Base-by-base conservation (phyloP, 2,329 filamentous ascomycete species). In the Zymoseptoria ardabiliae region DNA sequence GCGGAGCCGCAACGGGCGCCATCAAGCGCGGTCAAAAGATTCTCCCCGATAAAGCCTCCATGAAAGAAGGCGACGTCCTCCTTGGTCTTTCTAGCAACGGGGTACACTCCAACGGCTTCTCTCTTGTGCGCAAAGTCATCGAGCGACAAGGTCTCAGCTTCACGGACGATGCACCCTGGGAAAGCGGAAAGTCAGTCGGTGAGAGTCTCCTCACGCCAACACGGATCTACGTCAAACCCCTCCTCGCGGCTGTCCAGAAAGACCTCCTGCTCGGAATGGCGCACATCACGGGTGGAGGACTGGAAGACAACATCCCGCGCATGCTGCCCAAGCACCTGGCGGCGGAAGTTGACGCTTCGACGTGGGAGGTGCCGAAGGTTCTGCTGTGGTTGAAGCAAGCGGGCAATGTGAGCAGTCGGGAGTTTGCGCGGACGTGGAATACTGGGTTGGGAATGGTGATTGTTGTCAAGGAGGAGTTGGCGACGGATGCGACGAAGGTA, bases 81-180 rank as follows among this genome's bases (percentile, higher is more conserved):
- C 80, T 99, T 4, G 94, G 91, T 21, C 81, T 99, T 10, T 87
- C 84, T 10, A 97, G 91, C 22, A 89, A 85, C 59, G 94, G 94
- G 30, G 85, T 93, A 1, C 94, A 99, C 79, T 97, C 92, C 35
- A 99, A 99, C 75, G 94, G 94, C 54, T 99, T 96, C 80, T 97
- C 92, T 0, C 86, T 99, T n/a, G 88, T 97, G 35, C 88, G 94
- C 62, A 90, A 90, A 72, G 92, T 97, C 69, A 81, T 97, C 64
- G 85, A 90, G 67, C 84, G 88, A 66, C 83, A 87, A 41, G 85
- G 86, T 3, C 79, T 97, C 4, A 77, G 77, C 50, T 97, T 92
- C 77, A 79, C 82, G 11, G 85, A 88, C 66, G 72, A 81, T 1
- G 87, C 89, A 1, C 94, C 94, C 1, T 99, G 94, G 91, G 81